Percentiles rank a stretch among this genome's conserved stretches.
Conservation (phyloP, 2,329 filamentous ascomycete genomes). For the Chrysosporium keratinophilum region DNA sequence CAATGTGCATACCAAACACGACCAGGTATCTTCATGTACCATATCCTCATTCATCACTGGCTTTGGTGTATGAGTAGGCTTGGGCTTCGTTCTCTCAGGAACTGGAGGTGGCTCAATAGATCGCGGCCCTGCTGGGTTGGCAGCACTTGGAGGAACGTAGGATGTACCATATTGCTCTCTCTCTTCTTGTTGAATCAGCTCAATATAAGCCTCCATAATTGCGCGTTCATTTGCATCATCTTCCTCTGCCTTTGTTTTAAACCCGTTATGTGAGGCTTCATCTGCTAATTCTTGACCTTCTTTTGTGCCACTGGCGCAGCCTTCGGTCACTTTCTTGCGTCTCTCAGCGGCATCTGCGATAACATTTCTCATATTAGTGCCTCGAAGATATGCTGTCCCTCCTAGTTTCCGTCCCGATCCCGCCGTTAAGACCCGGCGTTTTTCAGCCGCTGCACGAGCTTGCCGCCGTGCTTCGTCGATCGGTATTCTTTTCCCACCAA, state of each 20-base stretch:
- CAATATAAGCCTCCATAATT: constrained; percentile 75
- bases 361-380: constrained; percentile 58
- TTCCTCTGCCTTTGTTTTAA: constrained; percentile 73
- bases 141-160: constrained; percentile 44
- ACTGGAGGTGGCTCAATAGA: neutral
- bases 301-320: constrained; percentile 64
- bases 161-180: constrained; percentile 48
- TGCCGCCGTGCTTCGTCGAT: constrained; percentile 62
- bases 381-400: constrained; percentile 47
- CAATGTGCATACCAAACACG: constrained; percentile 52
- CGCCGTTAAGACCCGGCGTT: constrained; percentile 47
- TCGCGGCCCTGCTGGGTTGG: constrained; percentile 43
- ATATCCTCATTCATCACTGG: constrained; percentile 20
- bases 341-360: constrained; percentile 63
- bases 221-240: constrained; percentile 81
- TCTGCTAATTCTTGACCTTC: constrained; percentile 56
- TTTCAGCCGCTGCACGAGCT: constrained; percentile 64
- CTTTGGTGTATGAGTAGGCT: constrained; percentile 12
- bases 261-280: constrained; percentile 60
- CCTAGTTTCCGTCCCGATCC: constrained; percentile 65
- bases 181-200: constrained; percentile 74
- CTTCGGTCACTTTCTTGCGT: constrained; percentile 55
- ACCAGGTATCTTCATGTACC: constrained; percentile 41
- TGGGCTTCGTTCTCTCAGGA: constrained; percentile 24
- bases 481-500: constrained; percentile 59